phyloP scores from a whole-genome alignment of 2,329 filamentous ascomycete genomes.

The Alternaria postmessia region DNA sequence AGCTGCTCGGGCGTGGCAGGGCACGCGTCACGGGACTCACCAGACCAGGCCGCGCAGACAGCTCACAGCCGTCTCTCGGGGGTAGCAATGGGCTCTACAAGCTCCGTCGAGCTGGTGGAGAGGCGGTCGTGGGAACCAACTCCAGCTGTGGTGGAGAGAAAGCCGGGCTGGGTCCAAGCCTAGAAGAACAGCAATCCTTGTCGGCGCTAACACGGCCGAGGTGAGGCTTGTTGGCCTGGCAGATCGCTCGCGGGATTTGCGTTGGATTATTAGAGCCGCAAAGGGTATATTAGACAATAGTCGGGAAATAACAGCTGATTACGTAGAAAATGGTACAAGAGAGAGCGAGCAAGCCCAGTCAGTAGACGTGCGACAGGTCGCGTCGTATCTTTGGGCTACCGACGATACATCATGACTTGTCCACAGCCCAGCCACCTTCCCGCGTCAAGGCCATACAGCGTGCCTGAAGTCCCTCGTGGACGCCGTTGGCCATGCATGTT shows the following conservation, averaged over 20 bases:
- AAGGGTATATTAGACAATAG: not conserved
- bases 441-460: constrained; percentile 13
- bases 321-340: not conserved
- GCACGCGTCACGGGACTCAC: constrained; percentile 2
- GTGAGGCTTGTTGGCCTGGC: constrained; percentile 7
- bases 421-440: constrained; percentile 14
- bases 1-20: constrained; percentile 1
- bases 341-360: not conserved
- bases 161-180: constrained; percentile 16
- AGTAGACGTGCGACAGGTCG: not conserved
- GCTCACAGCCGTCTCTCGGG: constrained; percentile 13
- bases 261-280: not conserved
- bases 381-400: not conserved
- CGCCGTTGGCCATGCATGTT: constrained; percentile 17
- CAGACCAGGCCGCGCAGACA: constrained; percentile 14
- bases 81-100: constrained; percentile 25
- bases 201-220: constrained; percentile 18
- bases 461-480: constrained; percentile 17
- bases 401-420: constrained; percentile 8
- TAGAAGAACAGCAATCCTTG: constrained; percentile 23
- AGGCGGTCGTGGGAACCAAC: constrained; percentile 16
- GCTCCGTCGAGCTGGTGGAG: constrained; percentile 18
- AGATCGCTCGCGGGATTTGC: not conserved
- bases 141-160: constrained; percentile 21
- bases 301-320: not conserved